phyloP scores from a whole-genome alignment of 2,329 filamentous ascomycete species.

The Gliomastix tumulicola region DNA sequence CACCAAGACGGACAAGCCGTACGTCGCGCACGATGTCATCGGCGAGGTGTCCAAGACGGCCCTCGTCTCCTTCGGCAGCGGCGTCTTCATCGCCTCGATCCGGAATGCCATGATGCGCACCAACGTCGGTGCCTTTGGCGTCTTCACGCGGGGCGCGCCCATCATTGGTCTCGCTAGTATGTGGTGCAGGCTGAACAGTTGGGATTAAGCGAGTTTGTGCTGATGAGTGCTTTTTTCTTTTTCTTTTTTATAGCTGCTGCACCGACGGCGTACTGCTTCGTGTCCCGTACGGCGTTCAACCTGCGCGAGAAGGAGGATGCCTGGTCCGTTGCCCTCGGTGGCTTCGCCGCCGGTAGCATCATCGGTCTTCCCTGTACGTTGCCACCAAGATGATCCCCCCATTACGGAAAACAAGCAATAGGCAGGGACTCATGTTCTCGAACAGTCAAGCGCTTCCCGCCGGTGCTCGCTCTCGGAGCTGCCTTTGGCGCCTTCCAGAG shows the following conservation, averaged over 20 bases:
- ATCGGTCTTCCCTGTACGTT: conserved; percentile 65
- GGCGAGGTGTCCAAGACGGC: conserved; percentile 57
- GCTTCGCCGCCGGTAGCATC: conserved; percentile 67
- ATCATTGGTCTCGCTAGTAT: conserved; percentile 50
- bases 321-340: conserved; percentile 67
- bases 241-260: conserved; percentile 30
- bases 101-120: conserved; percentile 81
- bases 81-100: conserved; percentile 67
- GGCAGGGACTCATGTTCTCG: too few species aligned
- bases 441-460: conserved; percentile 50
- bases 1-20: conserved; percentile 27
- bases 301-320: conserved; percentile 77
- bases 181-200: too few species aligned
- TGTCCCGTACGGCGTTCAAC: conserved; percentile 71
- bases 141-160: conserved; percentile 73
- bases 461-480: conserved; percentile 61
- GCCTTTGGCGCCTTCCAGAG: conserved; percentile 50
- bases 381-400: background rate
- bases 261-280: conserved; percentile 73
- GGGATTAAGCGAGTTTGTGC: too few species aligned
- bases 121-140: conserved; percentile 73
- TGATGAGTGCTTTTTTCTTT: conserved; percentile 29
- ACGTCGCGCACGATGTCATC: conserved; percentile 71
- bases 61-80: conserved; percentile 57
- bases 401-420: conserved; percentile 1